phyloP scores from a whole-genome alignment of 345 rosid species.

The Syzygium grande region DNA sequence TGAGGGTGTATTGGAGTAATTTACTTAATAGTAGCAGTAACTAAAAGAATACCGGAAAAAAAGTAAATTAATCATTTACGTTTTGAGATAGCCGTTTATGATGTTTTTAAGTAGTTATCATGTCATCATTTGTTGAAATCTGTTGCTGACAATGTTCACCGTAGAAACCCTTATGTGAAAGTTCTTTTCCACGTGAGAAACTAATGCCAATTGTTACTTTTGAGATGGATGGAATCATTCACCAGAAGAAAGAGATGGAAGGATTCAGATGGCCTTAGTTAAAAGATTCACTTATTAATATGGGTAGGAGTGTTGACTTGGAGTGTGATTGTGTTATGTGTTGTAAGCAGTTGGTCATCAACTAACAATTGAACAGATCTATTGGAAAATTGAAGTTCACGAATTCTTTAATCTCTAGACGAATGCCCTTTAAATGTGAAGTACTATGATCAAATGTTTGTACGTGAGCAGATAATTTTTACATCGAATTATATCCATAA shows the following conservation, averaged over 20 bases:
- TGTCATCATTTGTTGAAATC: background rate
- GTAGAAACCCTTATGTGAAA: background rate
- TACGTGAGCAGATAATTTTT: background rate
- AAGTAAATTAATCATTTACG: background rate
- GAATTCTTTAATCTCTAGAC: background rate
- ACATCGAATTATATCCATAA: background rate
- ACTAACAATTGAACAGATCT: background rate
- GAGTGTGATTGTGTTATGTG: background rate
- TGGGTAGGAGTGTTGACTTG: background rate
- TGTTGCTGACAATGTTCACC: background rate
- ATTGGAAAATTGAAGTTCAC: background rate
- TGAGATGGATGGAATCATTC: background rate
- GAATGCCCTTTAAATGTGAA: background rate
- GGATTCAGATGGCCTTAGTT: background rate
- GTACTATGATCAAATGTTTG: background rate
- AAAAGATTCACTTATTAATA: background rate
- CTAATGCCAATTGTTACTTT: background rate
- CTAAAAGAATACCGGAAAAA: background rate
- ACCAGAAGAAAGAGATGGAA: background rate
- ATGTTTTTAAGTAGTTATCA: background rate
- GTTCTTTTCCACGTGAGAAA: background rate
- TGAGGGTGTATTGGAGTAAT: background rate
- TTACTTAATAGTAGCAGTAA: background rate
- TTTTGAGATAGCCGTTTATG: background rate
- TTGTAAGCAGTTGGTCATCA: background rate